Percentiles rank a stretch among this genome's conserved stretches.
Conservation (phyloP, 306 rosid genomes). For the Leucaena leucocephala region DNA sequence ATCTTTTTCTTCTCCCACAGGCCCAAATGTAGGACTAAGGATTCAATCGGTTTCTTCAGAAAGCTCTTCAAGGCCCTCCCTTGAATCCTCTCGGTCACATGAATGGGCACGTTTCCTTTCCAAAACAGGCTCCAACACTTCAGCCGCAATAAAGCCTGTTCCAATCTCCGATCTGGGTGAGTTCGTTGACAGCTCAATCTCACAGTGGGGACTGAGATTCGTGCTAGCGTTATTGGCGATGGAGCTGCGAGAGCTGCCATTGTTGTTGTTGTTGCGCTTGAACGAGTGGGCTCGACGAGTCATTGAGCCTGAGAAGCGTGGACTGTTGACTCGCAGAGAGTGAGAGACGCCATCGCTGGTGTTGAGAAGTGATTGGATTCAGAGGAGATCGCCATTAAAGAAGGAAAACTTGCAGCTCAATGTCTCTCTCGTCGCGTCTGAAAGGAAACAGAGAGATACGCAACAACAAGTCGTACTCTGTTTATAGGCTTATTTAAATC, state of each 20-base stretch:
- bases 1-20: conserved; percentile 70
- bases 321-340: conserved; percentile 85
- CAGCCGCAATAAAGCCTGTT: conserved; percentile 35
- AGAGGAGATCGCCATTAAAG: conserved; percentile 50
- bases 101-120: conserved; percentile 58
- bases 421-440: conserved; percentile 21
- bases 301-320: conserved; percentile 90
- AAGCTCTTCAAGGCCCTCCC: conserved; percentile 51
- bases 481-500: neutral
- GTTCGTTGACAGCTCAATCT: conserved; percentile 67
- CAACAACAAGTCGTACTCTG: conserved; percentile 18
- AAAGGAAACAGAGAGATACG: conserved; percentile 10
- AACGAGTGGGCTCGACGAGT: conserved; percentile 98
- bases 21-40: conserved; percentile 63
- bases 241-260: conserved; percentile 16
- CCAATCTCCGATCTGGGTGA: conserved; percentile 79
- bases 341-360: conserved; percentile 78
- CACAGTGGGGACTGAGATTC: conserved; percentile 51
- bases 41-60: conserved; percentile 63
- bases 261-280: conserved; percentile 61
- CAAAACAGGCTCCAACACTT: conserved; percentile 50
- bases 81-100: conserved; percentile 59
- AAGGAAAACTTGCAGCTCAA: neutral
- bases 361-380: conserved; percentile 48
- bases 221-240: conserved; percentile 26